Evolutionary conservation across 306 rosid genomes (phyloP), one percentile per base, ranked within the genome.

Genomic region (Castanea mollissima): DNA sequence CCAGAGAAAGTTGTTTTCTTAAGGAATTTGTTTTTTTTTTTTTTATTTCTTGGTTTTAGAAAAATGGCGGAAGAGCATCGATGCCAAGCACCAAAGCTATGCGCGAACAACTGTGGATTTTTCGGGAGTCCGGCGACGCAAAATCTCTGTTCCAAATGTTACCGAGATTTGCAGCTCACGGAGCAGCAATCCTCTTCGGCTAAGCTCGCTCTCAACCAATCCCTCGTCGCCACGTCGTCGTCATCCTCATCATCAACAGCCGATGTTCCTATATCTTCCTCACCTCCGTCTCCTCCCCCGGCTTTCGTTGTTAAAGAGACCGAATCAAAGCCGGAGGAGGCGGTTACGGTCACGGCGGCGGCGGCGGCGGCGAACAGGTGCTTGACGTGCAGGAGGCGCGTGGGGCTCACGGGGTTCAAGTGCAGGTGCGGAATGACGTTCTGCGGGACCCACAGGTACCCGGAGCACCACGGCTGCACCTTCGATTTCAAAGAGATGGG

Each of bases 11-110:
- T 67, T 52, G 44, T 7, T 19, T 59, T 59, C 13, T 21, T 11
- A 2, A 23, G 25, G 6, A 4, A 10, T 21, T 60, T 8, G 4
- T 59, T 76, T 31, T 4, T 32, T 68, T 2, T 71, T 20, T 55
- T 4, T 32, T 68, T 2, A 65, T 20, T 55, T 59, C 11, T 16
- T 54, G 49, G 59, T 38, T 38, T 7, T 41, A 71, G 23, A 44
- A 52, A 52, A 5, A 93, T 93, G 98, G 98, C 97, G 27, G 98
- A 91, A 87, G 97, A 93, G 76, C 98, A 88, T 79, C 51, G 93
- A 79, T 93, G 94, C 80, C 98, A 90, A 78, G 89, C 94, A 16
- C 97, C 86, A 11, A 85, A 83, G 54, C 89, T 93, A 1, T 93
- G 97, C 80, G 89, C 83, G 1, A 93, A 93, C 79, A 93, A 93